These are phyloP conservation scores for Alternaria conjuncta DNA, from an alignment of 2,329 filamentous ascomycete genomes.

Conservation along the genomic window DNA sequence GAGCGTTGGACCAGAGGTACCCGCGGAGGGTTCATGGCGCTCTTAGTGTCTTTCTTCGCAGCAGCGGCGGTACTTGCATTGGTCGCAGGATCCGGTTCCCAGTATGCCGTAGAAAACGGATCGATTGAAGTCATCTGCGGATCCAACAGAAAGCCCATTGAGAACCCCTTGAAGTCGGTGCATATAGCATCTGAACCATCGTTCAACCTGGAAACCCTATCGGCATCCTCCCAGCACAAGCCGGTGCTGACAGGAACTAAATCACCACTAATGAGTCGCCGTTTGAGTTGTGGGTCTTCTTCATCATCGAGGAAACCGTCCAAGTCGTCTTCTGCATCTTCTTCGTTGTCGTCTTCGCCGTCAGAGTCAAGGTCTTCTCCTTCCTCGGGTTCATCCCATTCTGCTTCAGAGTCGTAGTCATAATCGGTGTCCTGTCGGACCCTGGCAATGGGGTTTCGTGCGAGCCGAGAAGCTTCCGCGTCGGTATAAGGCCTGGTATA, in stretches of 20 bases:
- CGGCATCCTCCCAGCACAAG: conserved; percentile 77
- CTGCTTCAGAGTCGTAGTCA: conserved; percentile 83
- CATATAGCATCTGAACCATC: conserved; percentile 55
- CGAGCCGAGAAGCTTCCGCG: conserved; percentile 53
- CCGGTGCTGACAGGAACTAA: conserved; percentile 80
- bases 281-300: conserved; percentile 65
- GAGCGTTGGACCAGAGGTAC: conserved; percentile 51
- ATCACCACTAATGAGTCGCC: conserved; percentile 67
- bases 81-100: conserved; percentile 57
- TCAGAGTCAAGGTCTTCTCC: conserved; percentile 70
- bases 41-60: conserved; percentile 26
- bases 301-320: conserved; percentile 89
- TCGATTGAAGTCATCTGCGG: conserved; percentile 69
- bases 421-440: conserved; percentile 72
- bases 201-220: conserved; percentile 51
- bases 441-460: conserved; percentile 61
- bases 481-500: conserved; percentile 65
- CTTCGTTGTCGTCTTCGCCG: conserved; percentile 71
- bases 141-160: conserved; percentile 73
- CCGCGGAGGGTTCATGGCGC: conserved; percentile 50
- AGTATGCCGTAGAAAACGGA: conserved; percentile 84
- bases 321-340: conserved; percentile 83
- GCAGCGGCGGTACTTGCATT: conserved; percentile 10
- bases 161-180: conserved; percentile 65
- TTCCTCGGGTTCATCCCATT: conserved; percentile 82